Base-by-base conservation (phyloP, 495 filamentous ascomycete genomes). In the Lepraria neglecta region DNA sequence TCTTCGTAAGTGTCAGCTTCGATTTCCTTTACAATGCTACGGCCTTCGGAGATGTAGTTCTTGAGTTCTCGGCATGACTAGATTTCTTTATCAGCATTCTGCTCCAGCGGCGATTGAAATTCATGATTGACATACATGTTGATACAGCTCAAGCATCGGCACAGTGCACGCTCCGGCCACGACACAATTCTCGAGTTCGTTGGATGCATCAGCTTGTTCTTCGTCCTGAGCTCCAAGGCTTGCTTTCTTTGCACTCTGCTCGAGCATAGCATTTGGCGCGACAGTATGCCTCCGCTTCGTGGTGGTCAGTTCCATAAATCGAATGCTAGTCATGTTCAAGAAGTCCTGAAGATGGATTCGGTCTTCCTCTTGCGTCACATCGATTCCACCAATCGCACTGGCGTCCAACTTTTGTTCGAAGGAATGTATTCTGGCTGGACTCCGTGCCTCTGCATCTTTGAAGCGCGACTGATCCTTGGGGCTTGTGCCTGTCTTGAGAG, bases 301-400 rank as follows among this genome's bases (percentile, higher is more conserved):
- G 2, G 89, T 97, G 2, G 81, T 87, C 31, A 96, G 79, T 68
- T 98, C 95, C 87, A 98, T 96, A 74, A 98, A 98, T 44, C 91
- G 88, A 66, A 98, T 96, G 61, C 86, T 90, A 6, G 94, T 97
- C 82, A 96, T 84, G 66, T 96, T 89, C 50, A 98, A 75, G 74
- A 98, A 98, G 43, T 96, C 87, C 67, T 95, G 89, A 3, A 98
- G 77, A 55, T 91, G 86, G 30, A 98, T 91, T 15, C 84, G 82
- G 59, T 89, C 86, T 50, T 78, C 78, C 45, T 80, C 79, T 11
- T 70, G 70, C 55, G 67, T 60, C 46, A 70, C 58, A 30, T 77
- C 72, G 11, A 63, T 60, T 19, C 71, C 71, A 19, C 57, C 60
- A 24, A 65, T 58, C 15, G 63, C 65, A 44, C 74, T 67, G 24